These are phyloP conservation scores for Bryopsis sp. DNA, from an alignment of 139 green algal genomes.

Conservation along the genomic window DNA sequence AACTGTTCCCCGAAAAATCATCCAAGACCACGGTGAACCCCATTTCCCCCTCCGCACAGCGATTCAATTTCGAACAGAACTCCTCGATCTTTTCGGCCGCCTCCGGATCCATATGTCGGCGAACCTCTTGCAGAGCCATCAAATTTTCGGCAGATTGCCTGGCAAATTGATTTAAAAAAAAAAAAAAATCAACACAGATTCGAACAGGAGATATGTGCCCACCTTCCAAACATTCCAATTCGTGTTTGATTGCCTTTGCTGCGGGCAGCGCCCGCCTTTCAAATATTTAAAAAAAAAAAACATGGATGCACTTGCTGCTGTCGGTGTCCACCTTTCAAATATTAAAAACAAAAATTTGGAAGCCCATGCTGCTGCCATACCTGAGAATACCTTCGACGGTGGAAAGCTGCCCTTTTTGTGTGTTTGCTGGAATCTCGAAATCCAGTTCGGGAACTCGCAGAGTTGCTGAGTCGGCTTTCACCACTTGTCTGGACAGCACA, in stretches of 20 bases:
- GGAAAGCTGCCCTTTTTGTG: constrained; percentile 42
- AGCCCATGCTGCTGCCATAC: constrained; percentile 8
- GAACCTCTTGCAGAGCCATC: constrained; percentile 34
- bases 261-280: no score
- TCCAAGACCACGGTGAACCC: constrained; percentile 51
- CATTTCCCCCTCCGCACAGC: constrained; percentile 25
- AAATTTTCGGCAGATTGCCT: background rate
- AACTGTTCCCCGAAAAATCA: constrained; percentile 52
- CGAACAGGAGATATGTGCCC: no score
- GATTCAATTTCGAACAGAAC: constrained; percentile 39
- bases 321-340: no score
- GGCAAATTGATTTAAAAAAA: background rate
- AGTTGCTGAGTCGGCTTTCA: constrained; percentile 52
- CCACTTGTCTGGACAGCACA: constrained; percentile 41
- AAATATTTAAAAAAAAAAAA: no score
- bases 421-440: constrained; percentile 49
- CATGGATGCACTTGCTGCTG: no score
- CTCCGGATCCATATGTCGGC: constrained; percentile 24
- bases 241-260: no score
- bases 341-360: background rate
- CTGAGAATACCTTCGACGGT: constrained; percentile 50
- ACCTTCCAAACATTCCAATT: no score
- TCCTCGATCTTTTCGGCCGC: constrained; percentile 36
- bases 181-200: no score
- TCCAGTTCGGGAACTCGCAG: constrained; percentile 52